phyloP scores from a whole-genome alignment of 768 basidiomycete genomes.

The Crassisporium funariophilum region DNA sequence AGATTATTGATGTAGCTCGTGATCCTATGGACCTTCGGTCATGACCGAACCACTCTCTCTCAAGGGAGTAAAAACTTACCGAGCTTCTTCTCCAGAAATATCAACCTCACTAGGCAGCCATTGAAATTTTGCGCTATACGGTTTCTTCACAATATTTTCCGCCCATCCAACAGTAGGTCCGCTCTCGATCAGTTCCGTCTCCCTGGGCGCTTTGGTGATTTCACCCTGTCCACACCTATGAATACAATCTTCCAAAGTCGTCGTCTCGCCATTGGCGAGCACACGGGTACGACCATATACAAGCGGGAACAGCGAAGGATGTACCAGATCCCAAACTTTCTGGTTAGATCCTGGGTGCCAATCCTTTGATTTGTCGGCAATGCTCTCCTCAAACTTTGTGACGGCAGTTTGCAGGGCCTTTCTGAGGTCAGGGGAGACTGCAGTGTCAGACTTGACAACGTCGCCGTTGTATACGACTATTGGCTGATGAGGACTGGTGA shows the following conservation, averaged over 20 bases:
- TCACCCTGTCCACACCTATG: conserved; percentile 24
- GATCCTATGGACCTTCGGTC: conserved; percentile 21
- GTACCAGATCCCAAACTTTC: conserved; percentile 46
- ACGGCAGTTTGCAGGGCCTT: conserved; percentile 26
- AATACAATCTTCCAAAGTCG: conserved; percentile 25
- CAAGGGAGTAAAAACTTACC: conserved; percentile 11
- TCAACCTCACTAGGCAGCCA: conserved; percentile 33
- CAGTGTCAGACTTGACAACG: conserved; percentile 35
- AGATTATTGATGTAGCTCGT: conserved; percentile 47
- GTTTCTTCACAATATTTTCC: background rate
- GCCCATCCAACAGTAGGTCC: too few relatives aligned
- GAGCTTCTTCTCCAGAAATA: conserved; percentile 22
- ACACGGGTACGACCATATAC: conserved; percentile 35
- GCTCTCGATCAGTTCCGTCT: too few relatives aligned
- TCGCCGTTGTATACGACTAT: conserved; percentile 27
- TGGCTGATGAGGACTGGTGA: conserved; percentile 9
- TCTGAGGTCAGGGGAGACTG: conserved; percentile 28
- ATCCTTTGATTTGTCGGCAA: conserved; percentile 38
- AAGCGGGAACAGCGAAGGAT: conserved; percentile 45
- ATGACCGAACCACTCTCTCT: background rate
- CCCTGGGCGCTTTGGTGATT: conserved; percentile 12
- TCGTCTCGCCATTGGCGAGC: conserved; percentile 16
- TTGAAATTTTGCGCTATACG: conserved; percentile 30
- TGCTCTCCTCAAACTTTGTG: conserved; percentile 32
- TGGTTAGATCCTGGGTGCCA: conserved; percentile 49